A percentile compares a stretch with the other conserved stretches of the same genome.
Evolutionary conservation across 2,329 filamentous ascomycete genomes (phyloP).

Genomic region (Elsinoe perseae): DNA sequence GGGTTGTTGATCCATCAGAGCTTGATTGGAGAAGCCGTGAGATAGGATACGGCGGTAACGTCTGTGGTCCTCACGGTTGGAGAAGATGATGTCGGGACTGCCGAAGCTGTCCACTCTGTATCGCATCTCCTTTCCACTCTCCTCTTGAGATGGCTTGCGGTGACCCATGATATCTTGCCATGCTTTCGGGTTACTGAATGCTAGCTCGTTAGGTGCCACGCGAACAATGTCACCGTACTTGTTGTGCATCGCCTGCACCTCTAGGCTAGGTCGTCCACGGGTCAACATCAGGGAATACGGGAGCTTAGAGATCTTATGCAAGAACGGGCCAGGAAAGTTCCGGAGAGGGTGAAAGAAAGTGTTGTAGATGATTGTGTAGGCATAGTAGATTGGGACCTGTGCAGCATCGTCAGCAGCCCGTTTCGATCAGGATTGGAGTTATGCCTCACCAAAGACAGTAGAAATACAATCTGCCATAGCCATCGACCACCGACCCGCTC

Average conservation of each 20-base stretch:
- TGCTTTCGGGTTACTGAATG: slow-evolving; percentile 7
- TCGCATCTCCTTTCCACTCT: slow-evolving; percentile 3
- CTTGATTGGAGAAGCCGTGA: slow-evolving; percentile 7
- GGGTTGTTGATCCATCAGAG: slow-evolving; percentile 22
- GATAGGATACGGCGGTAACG: slow-evolving; percentile 5
- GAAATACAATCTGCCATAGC: neutral
- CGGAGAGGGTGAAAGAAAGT: slow-evolving; percentile 1
- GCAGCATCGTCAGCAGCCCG: neutral
- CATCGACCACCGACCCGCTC: neutral
- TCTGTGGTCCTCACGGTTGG: slow-evolving; percentile 4
- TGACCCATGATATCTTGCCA: slow-evolving; percentile 27
- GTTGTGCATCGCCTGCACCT: slow-evolving; percentile 28
- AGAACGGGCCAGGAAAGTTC: neutral
- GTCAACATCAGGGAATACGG: slow-evolving; percentile 13
- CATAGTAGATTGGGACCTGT: neutral
- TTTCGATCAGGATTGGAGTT: neutral
- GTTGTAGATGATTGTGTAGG: slow-evolving; percentile 6
- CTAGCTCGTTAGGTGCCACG: slow-evolving; percentile 40
- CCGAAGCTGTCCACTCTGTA: neutral
- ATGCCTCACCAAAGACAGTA: neutral
- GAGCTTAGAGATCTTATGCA: neutral
- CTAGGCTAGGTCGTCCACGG: neutral
- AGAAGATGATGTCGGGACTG: slow-evolving; percentile 2
- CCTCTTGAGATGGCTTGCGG: slow-evolving; percentile 17
- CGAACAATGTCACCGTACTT: slow-evolving; percentile 42